phyloP scores from a whole-genome alignment of 1,139 yeast genomes.

The Nakaseomyces bracarensis region DNA sequence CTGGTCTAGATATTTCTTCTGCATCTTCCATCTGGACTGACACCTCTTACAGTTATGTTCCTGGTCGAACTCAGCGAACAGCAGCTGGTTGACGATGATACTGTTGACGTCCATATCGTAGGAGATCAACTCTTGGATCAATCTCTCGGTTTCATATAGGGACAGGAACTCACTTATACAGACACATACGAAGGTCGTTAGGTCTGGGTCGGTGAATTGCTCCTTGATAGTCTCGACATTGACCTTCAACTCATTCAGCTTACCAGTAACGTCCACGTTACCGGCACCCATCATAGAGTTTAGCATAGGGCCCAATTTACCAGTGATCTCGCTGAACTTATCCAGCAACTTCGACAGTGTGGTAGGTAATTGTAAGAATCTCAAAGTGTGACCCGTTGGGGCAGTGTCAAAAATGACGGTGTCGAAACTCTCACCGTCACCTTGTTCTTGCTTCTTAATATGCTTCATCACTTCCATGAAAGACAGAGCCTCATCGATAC shows the following conservation, averaged over 20 bases:
- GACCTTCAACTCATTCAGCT: conserved; percentile 73
- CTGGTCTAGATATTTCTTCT: conserved; percentile 86
- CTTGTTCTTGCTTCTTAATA: conserved; percentile 64
- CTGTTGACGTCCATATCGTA: conserved; percentile 95
- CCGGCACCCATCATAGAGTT: conserved; percentile 51
- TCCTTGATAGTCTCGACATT: conserved; percentile 83
- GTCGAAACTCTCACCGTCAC: conserved; percentile 50
- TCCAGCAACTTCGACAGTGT: conserved; percentile 80
- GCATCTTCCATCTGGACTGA: conserved; percentile 91
- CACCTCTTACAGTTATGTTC: conserved; percentile 79
- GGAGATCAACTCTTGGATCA: conserved; percentile 90
- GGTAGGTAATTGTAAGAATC: conserved; percentile 88
- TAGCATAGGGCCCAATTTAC: conserved; percentile 86
- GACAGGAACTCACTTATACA: conserved; percentile 95
- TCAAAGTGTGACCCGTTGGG: conserved; percentile 94
- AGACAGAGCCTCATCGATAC: conserved; percentile 94
- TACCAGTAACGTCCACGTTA: conserved; percentile 71
- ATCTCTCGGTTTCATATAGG: conserved; percentile 90
- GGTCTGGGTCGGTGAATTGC: conserved; percentile 91
- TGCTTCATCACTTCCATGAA: conserved; percentile 97
- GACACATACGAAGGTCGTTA: conserved; percentile 94
- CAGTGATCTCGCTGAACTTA: conserved; percentile 78
- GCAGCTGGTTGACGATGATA: conserved; percentile 85
- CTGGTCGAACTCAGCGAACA: conserved; percentile 61
- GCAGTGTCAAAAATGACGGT: conserved; percentile 96